A percentile compares a stretch with the other conserved stretches of the same genome.
Evolutionary conservation across 1,284 basidiomycete species (phyloP).

Genomic region (Sporisorium sorghi): DNA sequence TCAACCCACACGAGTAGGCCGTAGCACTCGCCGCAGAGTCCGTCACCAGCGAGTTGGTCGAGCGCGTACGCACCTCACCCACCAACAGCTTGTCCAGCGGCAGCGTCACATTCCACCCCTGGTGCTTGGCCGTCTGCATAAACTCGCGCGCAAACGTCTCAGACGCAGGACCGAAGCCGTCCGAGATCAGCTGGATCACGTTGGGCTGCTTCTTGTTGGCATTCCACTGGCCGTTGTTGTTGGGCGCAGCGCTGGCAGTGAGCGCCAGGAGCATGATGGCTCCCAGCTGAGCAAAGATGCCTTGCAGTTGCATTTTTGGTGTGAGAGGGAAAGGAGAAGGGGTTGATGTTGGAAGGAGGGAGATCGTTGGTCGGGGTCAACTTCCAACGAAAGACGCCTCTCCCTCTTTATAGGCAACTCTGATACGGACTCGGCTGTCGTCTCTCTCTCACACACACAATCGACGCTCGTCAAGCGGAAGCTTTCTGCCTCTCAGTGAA

Average conservation of each 20-base stretch:
- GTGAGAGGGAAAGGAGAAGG: background rate
- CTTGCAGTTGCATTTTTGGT: conserved; percentile 35
- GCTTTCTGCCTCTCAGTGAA: background rate
- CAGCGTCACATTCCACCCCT: conserved; percentile 53
- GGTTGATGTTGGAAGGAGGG: background rate
- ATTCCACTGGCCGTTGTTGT: conserved; percentile 30
- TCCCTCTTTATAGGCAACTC: background rate
- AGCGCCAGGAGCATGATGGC: conserved; percentile 42
- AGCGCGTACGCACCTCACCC: conserved; percentile 65
- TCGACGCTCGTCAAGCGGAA: background rate
- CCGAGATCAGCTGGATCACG: conserved; percentile 61
- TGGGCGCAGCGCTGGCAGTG: conserved; percentile 33
- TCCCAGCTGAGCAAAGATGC: conserved; percentile 38
- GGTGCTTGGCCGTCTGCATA: conserved; percentile 51
- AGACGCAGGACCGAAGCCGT: conserved; percentile 68
- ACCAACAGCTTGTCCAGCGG: conserved; percentile 65
- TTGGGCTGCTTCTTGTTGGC: conserved; percentile 35
- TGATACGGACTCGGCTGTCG: background rate
- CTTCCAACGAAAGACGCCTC: background rate
- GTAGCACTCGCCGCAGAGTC: conserved; percentile 69
- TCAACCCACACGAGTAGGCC: conserved; percentile 66
- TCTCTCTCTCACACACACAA: background rate
- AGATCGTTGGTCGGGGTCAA: background rate
- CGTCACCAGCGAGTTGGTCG: conserved; percentile 67
- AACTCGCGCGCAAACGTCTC: conserved; percentile 67